Percentiles rank a stretch among this genome's conserved stretches.
Conservation (phyloP, 208 protist genomes). For the Leishmania martiniquensis region DNA sequence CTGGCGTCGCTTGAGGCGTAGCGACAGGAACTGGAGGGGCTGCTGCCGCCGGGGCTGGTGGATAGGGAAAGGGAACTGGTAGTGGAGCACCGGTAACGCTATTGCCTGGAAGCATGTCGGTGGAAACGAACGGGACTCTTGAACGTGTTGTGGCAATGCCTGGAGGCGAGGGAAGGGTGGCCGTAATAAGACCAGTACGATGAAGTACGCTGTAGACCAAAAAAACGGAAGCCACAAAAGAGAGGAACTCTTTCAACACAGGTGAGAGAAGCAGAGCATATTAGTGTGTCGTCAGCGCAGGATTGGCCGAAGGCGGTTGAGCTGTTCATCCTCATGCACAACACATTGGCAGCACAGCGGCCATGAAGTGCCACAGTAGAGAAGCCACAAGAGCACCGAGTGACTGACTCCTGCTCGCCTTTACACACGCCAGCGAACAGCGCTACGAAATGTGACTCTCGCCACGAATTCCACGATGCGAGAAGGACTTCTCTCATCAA, state of each 20-base stretch:
- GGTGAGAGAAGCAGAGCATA: too few relatives aligned
- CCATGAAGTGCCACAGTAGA: background rate
- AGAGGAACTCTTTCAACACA: too few relatives aligned
- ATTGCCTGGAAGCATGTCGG: background rate
- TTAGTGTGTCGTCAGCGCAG: background rate
- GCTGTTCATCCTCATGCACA: background rate
- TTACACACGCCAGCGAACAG: background rate
- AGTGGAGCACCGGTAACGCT: background rate
- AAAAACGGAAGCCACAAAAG: background rate
- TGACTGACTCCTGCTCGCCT: background rate
- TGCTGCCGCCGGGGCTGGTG: background rate
- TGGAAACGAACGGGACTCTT: background rate
- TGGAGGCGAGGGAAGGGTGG: too few relatives aligned
- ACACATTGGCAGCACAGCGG: background rate
- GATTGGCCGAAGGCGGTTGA: background rate
- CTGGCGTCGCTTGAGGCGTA: background rate
- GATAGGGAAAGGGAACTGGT: slow-evolving; percentile 14
- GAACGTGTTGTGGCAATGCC: background rate
- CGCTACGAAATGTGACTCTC: background rate
- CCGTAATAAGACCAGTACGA: background rate
- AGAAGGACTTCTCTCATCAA: background rate
- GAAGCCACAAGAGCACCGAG: background rate
- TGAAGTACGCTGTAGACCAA: background rate
- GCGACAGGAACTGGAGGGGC: slow-evolving; percentile 1
- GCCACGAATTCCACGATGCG: background rate